Conservation (phyloP, 768 basidiomycete genomes). For the Leccinum olivaceopallidum region DNA sequence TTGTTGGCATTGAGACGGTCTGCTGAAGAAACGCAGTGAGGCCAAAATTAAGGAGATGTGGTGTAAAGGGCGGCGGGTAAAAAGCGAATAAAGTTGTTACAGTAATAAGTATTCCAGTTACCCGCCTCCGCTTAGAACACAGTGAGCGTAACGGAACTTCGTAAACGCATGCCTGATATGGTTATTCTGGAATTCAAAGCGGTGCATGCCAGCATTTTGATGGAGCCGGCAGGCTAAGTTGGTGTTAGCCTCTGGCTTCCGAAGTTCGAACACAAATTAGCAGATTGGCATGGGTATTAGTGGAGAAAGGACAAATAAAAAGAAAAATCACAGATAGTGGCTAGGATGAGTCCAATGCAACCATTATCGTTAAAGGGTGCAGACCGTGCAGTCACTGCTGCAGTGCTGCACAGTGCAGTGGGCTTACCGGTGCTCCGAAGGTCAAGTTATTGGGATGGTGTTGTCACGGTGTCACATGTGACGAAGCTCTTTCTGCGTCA, state of each 20-base stretch:
- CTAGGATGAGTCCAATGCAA: no score
- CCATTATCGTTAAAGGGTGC: neutral
- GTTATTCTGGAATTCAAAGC: slow-evolving; percentile 11
- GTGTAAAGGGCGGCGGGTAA: slow-evolving; percentile 14
- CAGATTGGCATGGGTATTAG: no score
- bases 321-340: no score
- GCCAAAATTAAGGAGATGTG: slow-evolving; percentile 4
- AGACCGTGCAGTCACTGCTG: neutral
- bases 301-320: no score
- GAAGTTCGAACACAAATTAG: no score
- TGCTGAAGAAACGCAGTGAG: slow-evolving; percentile 2
- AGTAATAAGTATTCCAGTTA: neutral
- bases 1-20: slow-evolving; percentile 13
- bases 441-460: no score
- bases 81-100: slow-evolving; percentile 14
- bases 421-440: no score
- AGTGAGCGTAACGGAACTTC: slow-evolving; percentile 24
- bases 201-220: neutral
- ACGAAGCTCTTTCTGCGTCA: slow-evolving; percentile 27
- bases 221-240: neutral
- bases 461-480: slow-evolving; percentile 24
- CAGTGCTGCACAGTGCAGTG: no score
- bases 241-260: no score
- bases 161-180: slow-evolving; percentile 33
- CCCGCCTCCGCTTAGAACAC: slow-evolving; percentile 16